Conservation (phyloP, 1,284 basidiomycete species). For the Trametes sp. region DNA sequence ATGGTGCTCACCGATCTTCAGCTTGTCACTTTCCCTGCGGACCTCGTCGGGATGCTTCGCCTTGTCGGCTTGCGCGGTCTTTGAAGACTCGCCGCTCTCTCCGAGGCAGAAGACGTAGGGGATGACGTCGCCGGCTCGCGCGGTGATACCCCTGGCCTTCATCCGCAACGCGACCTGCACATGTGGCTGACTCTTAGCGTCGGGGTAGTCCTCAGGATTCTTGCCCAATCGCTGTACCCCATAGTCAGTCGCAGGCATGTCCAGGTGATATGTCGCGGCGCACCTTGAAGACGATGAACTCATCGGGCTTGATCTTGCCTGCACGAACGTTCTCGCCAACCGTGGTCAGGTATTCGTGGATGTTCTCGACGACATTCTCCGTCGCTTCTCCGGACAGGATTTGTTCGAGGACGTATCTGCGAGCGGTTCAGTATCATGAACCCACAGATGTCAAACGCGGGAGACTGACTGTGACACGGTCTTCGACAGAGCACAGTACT, state of each 20-base stretch:
- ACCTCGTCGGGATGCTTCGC: slow-evolving; percentile 96
- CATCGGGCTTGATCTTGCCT: slow-evolving; percentile 85
- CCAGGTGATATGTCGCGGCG: slow-evolving; percentile 12
- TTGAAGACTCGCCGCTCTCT: slow-evolving; percentile 77
- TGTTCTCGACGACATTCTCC: slow-evolving; percentile 89
- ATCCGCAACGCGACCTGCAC: slow-evolving; percentile 95
- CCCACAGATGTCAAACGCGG: too few species aligned
- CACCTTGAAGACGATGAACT: slow-evolving; percentile 95
- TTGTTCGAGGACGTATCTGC: slow-evolving; percentile 86
- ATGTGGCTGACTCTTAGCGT: slow-evolving; percentile 94
- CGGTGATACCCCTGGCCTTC: slow-evolving; percentile 85
- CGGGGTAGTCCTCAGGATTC: slow-evolving; percentile 96
- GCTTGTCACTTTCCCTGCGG: slow-evolving; percentile 67
- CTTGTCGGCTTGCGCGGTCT: slow-evolving; percentile 86
- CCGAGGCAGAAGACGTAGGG: slow-evolving; percentile 94
- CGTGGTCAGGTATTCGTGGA: slow-evolving; percentile 89
- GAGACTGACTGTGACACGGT: slow-evolving; percentile 86
- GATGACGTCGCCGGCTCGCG: slow-evolving; percentile 92
- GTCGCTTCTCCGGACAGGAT: slow-evolving; percentile 93
- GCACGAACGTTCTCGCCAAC: slow-evolving; percentile 81
- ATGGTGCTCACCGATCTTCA: slow-evolving; percentile 73
- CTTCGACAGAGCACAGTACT: slow-evolving; percentile 94
- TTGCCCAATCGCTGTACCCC: slow-evolving; percentile 84
- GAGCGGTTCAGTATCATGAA: not conserved
- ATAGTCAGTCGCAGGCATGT: not conserved